Evolutionary conservation across 1,139 yeast genomes (phyloP).

Genomic region (Suhomyces panamericanus): DNA sequence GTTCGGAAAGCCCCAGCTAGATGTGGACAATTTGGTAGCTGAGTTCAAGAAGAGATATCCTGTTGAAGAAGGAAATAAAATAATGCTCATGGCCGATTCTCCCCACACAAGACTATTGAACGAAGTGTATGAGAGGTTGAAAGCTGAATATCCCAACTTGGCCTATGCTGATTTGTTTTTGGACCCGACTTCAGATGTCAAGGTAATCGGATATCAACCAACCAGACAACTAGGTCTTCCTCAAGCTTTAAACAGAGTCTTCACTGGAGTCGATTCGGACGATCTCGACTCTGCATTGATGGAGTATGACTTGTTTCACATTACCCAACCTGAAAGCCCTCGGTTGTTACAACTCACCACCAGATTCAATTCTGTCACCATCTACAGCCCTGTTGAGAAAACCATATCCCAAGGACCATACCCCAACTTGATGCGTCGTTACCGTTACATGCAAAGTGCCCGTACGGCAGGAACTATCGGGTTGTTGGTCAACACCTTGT

Average conservation of each 20-base stretch:
- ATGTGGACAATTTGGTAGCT: conserved; percentile 31
- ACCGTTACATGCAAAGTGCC: conserved; percentile 82
- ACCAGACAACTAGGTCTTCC: conserved; percentile 2
- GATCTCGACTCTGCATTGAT: conserved; percentile 23
- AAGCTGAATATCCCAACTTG: conserved; percentile 41
- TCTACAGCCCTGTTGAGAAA: conserved; percentile 43
- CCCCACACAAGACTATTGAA: conserved; percentile 50
- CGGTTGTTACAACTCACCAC: conserved; percentile 75
- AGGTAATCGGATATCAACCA: conserved; percentile 45
- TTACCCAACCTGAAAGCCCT: conserved; percentile 77
- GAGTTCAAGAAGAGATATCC: conserved; percentile 42
- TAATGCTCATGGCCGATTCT: conserved; percentile 69
- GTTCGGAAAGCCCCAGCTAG: conserved; percentile 64
- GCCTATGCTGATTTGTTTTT: conserved; percentile 52
- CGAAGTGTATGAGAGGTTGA: conserved; percentile 34
- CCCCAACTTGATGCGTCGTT: conserved; percentile 80
- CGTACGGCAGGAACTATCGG: conserved; percentile 92
- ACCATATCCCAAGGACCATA: conserved; percentile 54
- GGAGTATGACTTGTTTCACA: conserved; percentile 61
- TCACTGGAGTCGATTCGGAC: conserved; percentile 20
- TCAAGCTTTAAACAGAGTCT: conserved; percentile 27
- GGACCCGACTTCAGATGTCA: conserved; percentile 27
- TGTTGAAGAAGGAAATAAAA: conserved; percentile 26
- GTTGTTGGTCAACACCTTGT: conserved; percentile 82
- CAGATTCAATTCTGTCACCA: conserved; percentile 53